Percentiles rank a stretch among this genome's conserved stretches.
phyloP scores from a whole-genome alignment of 192 early-diverging fungal genomes.

The Allomyces macrogynus region DNA sequence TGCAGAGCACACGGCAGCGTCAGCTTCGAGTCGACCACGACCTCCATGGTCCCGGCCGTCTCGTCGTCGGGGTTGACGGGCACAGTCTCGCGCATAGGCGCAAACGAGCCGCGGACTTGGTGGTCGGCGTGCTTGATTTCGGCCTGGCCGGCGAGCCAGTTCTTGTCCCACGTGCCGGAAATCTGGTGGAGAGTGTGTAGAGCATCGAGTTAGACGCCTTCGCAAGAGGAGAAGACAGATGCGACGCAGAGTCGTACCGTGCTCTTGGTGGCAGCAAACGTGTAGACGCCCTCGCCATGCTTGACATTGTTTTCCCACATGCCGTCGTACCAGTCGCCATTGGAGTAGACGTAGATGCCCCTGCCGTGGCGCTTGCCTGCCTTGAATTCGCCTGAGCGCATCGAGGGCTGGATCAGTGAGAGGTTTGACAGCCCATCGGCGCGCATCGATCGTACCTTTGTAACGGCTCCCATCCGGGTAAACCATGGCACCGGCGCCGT shows the following conservation, averaged over 20 bases:
- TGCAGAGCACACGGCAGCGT: not conserved
- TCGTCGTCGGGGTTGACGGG: not conserved
- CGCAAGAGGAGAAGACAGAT: not conserved
- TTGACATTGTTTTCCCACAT: conserved; percentile 28
- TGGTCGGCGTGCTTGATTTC: conserved; percentile 30
- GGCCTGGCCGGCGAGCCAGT: conserved; percentile 15
- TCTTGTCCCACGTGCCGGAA: conserved; percentile 21
- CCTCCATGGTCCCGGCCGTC: not conserved
- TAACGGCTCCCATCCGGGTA: conserved; percentile 34
- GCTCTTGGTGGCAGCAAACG: conserved; percentile 17
- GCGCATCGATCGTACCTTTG: conserved; percentile 13
- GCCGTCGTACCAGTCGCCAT: conserved; percentile 31
- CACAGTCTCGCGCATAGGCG: not conserved
- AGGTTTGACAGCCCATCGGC: not conserved
- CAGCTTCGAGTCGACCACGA: not conserved
- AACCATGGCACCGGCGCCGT: conserved; percentile 26
- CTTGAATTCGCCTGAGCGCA: conserved; percentile 17
- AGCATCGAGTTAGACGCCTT: not conserved
- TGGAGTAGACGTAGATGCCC: conserved; percentile 27
- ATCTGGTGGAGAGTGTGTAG: conserved; percentile 8
- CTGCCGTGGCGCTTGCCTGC: conserved; percentile 26
- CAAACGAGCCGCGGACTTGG: conserved; percentile 18
- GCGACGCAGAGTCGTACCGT: conserved; percentile 13
- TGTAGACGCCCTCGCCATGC: conserved; percentile 22
- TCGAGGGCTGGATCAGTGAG: not conserved